A percentile compares a stretch with the other conserved stretches of the same genome.
These are phyloP conservation scores for Dryas integrifolia DNA, from an alignment of 331 rosid genomes.

Conservation along the genomic window DNA sequence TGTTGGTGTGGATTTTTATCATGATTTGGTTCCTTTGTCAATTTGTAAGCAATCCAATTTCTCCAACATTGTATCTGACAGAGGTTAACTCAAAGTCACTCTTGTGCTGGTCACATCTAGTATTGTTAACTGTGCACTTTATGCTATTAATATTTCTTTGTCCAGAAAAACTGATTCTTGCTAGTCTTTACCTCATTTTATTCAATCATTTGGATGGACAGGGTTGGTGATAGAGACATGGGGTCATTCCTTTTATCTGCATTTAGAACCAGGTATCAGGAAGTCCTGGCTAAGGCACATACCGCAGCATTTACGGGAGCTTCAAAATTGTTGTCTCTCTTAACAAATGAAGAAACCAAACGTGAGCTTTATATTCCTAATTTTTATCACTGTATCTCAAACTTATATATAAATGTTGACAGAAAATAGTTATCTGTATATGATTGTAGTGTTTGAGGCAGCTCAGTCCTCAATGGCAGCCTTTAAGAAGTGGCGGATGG, in stretches of 20 bases:
- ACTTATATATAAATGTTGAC: not conserved
- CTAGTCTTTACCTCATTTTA: not conserved
- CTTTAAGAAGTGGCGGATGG: conserved; percentile 87
- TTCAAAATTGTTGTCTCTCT: conserved; percentile 55
- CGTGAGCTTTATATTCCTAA: conserved; percentile 45
- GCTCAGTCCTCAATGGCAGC: conserved; percentile 93
- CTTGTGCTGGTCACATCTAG: not conserved
- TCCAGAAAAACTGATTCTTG: not conserved
- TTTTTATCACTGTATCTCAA: not conserved
- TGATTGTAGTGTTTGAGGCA: conserved; percentile 71
- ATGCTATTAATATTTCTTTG: not conserved
- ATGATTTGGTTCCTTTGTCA: conserved; percentile 1
- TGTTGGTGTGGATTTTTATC: not conserved
- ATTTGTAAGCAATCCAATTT: not conserved
- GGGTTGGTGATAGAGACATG: conserved; percentile 74
- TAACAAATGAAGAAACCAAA: conserved; percentile 78
- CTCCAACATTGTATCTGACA: not conserved
- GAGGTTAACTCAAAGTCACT: not conserved
- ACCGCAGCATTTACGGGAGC: conserved; percentile 57
- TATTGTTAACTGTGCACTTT: not conserved
- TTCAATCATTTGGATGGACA: conserved; percentile 33
- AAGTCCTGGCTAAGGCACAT: conserved; percentile 89
- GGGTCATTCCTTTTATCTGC: conserved; percentile 84
- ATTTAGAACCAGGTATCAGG: conserved; percentile 81
- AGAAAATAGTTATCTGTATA: not conserved